phyloP scores from a whole-genome alignment of 768 basidiomycete genomes.

The Podaxis sp. region DNA sequence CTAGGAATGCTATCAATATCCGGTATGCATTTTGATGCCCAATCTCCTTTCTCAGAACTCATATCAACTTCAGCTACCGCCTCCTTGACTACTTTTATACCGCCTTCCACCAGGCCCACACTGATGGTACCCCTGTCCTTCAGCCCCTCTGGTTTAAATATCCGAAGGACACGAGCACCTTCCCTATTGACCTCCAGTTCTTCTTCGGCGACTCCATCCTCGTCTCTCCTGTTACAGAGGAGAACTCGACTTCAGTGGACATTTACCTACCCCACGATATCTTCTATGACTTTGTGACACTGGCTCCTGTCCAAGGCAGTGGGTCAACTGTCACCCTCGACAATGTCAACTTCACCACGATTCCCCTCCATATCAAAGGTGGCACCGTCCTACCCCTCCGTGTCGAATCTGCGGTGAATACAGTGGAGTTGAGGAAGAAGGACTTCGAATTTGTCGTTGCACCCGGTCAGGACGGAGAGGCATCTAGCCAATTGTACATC shows the following conservation, averaged over 20 bases:
- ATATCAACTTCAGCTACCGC: slow-evolving; percentile 46
- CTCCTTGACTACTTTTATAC: slow-evolving; percentile 74
- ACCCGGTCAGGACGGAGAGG: slow-evolving; percentile 46
- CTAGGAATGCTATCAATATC: slow-evolving; percentile 58
- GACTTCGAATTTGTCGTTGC: slow-evolving; percentile 68
- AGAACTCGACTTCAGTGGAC: slow-evolving; percentile 55
- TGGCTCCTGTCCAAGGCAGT: slow-evolving; percentile 45
- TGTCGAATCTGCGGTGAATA: slow-evolving; percentile 57
- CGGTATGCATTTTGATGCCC: slow-evolving; percentile 34
- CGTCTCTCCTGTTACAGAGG: slow-evolving; percentile 66
- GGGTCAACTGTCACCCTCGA: slow-evolving; percentile 44
- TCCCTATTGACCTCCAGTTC: slow-evolving; percentile 64
- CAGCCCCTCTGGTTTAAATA: slow-evolving; percentile 68
- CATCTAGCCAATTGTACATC: slow-evolving; percentile 54
- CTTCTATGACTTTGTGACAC: slow-evolving; percentile 63
- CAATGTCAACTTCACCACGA: slow-evolving; percentile 53
- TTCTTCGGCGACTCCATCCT: slow-evolving; percentile 68
- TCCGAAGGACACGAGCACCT: slow-evolving; percentile 59
- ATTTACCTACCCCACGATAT: slow-evolving; percentile 63
- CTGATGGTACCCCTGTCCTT: slow-evolving; percentile 61
- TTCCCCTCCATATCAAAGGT: slow-evolving; percentile 63
- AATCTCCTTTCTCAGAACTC: not conserved
- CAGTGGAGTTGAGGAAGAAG: slow-evolving; percentile 47
- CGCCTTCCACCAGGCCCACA: slow-evolving; percentile 57
- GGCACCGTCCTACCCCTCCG: slow-evolving; percentile 61